Base-by-base conservation (phyloP, 495 filamentous ascomycete genomes). In the Paragyromitra xinjiangensis region DNA sequence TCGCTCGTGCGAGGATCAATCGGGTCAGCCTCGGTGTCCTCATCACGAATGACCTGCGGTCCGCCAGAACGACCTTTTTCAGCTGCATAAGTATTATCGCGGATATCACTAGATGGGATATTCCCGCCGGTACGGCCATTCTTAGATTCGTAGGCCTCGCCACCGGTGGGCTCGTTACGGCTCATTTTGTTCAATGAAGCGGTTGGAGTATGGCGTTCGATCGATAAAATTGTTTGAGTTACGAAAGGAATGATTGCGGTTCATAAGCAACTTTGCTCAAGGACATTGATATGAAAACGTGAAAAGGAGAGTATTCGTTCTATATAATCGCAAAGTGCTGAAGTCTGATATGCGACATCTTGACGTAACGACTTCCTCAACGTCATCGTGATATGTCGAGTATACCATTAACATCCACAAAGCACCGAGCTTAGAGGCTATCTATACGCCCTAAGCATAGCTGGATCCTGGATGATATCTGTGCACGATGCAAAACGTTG, bases 181-280 rank as follows among this genome's bases (percentile, higher is more conserved):
- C 40, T 40, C 61, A 73, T 66, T 11, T 55, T 56, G 45, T 22
- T 16, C 19, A n/a, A 65, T 26, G 44, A 37, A 66, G 50, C 9
- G 11, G 44, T 5, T 2, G 11, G 29, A 4, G 29, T n/a, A 26
- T 42, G 48, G 67, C 22, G 51, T 19, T 71, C 40, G 12, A n/a
- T 63, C 19, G 68, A 71, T 71, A 58, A 42, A 29, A 58, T 71
- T 7, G 68, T 45, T 44, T 58, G 68, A 53, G 55, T 61, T 62
- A 45, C 19, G 39, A 63, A 44, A 42, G 59, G 16, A 63, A 64
- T 64, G 37, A 8, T 64, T 48, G 11, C 22, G 8, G 8, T 64
- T 64, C 16, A 2, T 29, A 19, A 16, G n/a, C 0, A 14, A 19
- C 7, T 64, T 12, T 64, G 19, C 29, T 26, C 1, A 64, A 26